phyloP scores from a whole-genome alignment of 176 grass and related monocot genomes.

The Microstegium vimineum region DNA sequence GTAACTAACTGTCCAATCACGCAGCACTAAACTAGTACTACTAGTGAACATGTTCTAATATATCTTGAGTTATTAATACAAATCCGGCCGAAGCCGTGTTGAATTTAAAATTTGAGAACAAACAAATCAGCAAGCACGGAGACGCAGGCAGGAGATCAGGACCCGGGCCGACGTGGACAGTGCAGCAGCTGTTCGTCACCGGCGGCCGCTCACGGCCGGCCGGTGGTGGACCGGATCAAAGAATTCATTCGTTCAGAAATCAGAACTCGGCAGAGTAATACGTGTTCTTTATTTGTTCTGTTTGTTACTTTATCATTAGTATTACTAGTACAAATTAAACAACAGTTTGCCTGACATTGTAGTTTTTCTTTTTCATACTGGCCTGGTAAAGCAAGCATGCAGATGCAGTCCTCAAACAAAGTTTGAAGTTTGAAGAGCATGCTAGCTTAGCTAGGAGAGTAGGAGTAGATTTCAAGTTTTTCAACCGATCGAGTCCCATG shows the following conservation, averaged over 20 bases:
- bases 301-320: neutral
- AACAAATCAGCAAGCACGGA: neutral
- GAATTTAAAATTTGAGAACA: neutral
- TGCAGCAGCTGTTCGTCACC: neutral
- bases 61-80: neutral
- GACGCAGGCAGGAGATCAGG: neutral
- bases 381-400: neutral
- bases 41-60: neutral
- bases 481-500: neutral
- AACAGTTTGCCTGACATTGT: neutral
- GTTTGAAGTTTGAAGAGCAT: neutral
- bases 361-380: neutral
- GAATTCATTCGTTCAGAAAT: neutral
- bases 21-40: neutral
- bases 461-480: neutral
- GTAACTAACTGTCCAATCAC: constrained; percentile 1
- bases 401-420: neutral
- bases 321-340: neutral
- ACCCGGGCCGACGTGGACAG: neutral
- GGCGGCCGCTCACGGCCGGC: constrained; percentile 5
- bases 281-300: neutral
- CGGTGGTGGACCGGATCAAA: constrained; percentile 1
- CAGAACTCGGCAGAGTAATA: neutral
- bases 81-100: neutral
- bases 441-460: neutral